A percentile compares a stretch with the other conserved stretches of the same genome.
Conservation (phyloP, 1,284 basidiomycete species). For the Cutaneotrichosporon cavernicola region DNA sequence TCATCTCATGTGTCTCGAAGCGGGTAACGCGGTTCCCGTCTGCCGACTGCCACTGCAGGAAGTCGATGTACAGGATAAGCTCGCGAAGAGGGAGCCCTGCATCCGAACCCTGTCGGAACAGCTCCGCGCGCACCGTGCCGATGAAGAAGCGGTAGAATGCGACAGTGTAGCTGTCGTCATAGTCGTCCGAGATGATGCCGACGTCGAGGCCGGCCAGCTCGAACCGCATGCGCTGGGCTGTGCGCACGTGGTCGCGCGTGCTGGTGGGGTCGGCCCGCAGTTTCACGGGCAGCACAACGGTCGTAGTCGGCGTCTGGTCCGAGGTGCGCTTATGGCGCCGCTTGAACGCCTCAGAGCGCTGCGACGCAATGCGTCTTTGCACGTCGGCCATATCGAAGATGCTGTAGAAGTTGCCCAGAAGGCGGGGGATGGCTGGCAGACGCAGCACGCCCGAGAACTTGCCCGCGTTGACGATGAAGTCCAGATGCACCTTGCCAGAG, state of each 20-base stretch:
- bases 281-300: slow-evolving; percentile 69
- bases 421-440: slow-evolving; percentile 55
- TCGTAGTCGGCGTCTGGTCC: slow-evolving; percentile 70
- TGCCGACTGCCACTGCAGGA: slow-evolving; percentile 39
- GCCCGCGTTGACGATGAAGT: slow-evolving; percentile 72
- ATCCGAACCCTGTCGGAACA: slow-evolving; percentile 31
- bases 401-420: slow-evolving; percentile 45
- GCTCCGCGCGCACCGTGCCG: slow-evolving; percentile 41
- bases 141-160: slow-evolving; percentile 48
- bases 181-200: slow-evolving; percentile 44
- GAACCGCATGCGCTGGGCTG: slow-evolving; percentile 46
- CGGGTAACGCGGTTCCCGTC: slow-evolving; percentile 31
- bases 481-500: slow-evolving; percentile 65
- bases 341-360: slow-evolving; percentile 66
- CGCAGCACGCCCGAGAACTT: slow-evolving; percentile 69
- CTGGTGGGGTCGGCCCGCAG: slow-evolving; percentile 39
- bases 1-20: slow-evolving; percentile 30
- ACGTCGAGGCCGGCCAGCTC: slow-evolving; percentile 45
- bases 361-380: slow-evolving; percentile 56
- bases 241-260: slow-evolving; percentile 28
- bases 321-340: slow-evolving; percentile 63
- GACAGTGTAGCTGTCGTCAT: slow-evolving; percentile 32
- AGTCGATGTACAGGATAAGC: slow-evolving; percentile 35
- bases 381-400: slow-evolving; percentile 61
- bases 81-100: slow-evolving; percentile 33